These are phyloP conservation scores for Bacterosira constricta DNA, from an alignment of 108 stramenopile species.

Conservation along the genomic window DNA sequence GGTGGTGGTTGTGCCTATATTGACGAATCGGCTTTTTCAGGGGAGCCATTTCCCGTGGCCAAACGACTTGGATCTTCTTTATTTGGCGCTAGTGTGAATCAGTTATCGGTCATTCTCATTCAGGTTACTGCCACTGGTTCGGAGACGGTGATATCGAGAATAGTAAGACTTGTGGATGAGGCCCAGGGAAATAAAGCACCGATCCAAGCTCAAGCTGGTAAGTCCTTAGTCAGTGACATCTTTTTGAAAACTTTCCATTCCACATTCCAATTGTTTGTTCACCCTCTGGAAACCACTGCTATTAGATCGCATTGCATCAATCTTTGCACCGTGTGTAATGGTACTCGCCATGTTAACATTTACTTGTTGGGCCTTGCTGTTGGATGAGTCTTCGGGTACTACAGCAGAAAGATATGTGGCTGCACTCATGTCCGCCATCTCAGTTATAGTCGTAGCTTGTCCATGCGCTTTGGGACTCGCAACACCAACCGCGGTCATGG, in stretches of 20 bases:
- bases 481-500: conserved; percentile 98
- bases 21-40: conserved; percentile 93
- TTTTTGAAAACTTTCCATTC: background rate
- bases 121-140: conserved; percentile 81
- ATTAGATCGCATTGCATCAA: conserved; percentile 83
- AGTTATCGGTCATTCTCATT: conserved; percentile 66
- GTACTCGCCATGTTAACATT: conserved; percentile 73
- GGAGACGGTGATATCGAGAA: conserved; percentile 76
- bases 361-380: conserved; percentile 59
- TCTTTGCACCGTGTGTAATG: conserved; percentile 90
- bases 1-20: conserved; percentile 49
- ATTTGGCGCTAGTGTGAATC: conserved; percentile 82
- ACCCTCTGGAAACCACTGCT: background rate
- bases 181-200: conserved; percentile 94
- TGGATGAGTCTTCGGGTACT: conserved; percentile 42
- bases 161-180: conserved; percentile 90
- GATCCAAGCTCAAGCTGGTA: conserved; percentile 82
- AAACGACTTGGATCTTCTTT: conserved; percentile 67
- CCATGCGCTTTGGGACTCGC: conserved; percentile 97
- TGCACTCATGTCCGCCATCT: conserved; percentile 71
- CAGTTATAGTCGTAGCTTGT: conserved; percentile 95
- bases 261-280: background rate
- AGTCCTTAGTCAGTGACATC: background rate
- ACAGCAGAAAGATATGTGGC: conserved; percentile 57
- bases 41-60: conserved; percentile 90